Evolutionary conservation across 345 rosid genomes (phyloP).

Genomic region (Balakata baccata): DNA sequence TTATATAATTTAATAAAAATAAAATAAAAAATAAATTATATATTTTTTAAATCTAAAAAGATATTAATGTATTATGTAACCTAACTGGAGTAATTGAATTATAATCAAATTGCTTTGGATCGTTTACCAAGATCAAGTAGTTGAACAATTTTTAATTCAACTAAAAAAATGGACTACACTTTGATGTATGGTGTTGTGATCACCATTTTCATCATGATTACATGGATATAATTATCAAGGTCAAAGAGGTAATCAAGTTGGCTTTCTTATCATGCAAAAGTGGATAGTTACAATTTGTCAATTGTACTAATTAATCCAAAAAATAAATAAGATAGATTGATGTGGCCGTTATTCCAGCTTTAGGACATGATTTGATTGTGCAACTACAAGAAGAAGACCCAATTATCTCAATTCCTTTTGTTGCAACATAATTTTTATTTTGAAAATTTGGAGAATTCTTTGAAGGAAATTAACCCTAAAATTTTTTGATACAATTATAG

Average conservation of each 20-base stretch:
- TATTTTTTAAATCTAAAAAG: no score
- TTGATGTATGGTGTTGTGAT: no score
- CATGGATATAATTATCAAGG: neutral
- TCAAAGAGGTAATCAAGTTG: slow-evolving; percentile 21
- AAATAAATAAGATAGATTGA: neutral
- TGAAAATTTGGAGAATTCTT: neutral
- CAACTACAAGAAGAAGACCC: neutral
- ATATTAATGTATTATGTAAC: no score
- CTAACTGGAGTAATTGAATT: no score
- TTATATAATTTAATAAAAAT: no score
- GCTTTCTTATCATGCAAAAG: slow-evolving; percentile 7
- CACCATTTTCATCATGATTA: no score
- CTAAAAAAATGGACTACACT: no score
- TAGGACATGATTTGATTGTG: slow-evolving; percentile 10
- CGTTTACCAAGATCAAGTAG: no score
- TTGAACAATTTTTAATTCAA: no score
- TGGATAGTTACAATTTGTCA: neutral
- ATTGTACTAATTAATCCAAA: neutral
- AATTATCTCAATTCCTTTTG: neutral
- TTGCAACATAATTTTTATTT: neutral
- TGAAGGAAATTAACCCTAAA: neutral
- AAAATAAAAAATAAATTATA: no score
- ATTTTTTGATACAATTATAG: neutral
- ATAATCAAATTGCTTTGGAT: no score
- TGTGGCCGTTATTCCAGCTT: slow-evolving; percentile 10